phyloP scores from a whole-genome alignment of 148 eudicot species.

The Dianthus caryophyllus region DNA sequence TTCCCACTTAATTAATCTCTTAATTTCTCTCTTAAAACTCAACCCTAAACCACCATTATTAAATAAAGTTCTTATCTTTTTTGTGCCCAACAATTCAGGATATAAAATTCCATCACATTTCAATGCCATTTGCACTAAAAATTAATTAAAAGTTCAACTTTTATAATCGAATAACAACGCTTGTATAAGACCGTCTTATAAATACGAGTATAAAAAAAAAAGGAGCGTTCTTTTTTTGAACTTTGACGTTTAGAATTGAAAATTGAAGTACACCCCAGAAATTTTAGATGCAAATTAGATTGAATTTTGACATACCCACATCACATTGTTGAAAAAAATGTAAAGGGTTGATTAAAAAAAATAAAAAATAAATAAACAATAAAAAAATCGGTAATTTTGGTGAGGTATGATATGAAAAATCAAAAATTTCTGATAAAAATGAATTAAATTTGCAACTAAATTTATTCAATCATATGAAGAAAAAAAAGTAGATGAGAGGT shows the following conservation, averaged over 20 bases:
- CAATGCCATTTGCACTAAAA: conserved; percentile 30
- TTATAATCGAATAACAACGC: background rate
- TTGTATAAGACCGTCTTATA: no score
- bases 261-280: conserved; percentile 20
- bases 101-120: conserved; percentile 31
- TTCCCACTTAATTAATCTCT: conserved; percentile 30
- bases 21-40: conserved; percentile 29
- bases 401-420: no score
- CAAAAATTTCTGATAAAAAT: background rate
- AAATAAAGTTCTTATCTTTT: conserved; percentile 18
- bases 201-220: no score
- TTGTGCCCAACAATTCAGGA: conserved; percentile 29
- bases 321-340: conserved; percentile 30
- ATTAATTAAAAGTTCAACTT: conserved; percentile 7
- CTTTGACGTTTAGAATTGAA: conserved; percentile 13
- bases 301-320: conserved; percentile 24
- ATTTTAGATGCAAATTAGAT: conserved; percentile 17
- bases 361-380: no score
- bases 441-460: background rate
- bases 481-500: background rate
- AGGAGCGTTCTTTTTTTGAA: no score
- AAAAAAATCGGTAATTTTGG: no score
- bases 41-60: conserved; percentile 10
- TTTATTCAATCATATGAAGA: background rate
- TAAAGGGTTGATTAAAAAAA: no score